Conservation (phyloP, 768 basidiomycete species). For the Thelephora aurantiotincta region DNA sequence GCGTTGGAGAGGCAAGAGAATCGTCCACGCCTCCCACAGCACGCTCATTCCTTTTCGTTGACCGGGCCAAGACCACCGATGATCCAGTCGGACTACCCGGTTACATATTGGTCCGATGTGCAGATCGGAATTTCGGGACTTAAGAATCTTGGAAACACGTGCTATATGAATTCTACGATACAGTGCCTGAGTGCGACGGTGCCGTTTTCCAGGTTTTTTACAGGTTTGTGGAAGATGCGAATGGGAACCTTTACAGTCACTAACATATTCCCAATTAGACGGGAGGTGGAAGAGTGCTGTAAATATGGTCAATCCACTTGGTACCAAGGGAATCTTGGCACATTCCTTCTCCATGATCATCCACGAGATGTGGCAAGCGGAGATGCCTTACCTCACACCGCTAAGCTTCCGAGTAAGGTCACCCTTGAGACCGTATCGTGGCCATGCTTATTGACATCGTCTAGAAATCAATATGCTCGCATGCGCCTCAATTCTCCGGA, state of each 20-base stretch:
- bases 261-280: conserved; percentile 25
- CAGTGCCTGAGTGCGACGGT: conserved; percentile 93
- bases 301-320: conserved; percentile 75
- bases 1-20: conserved; percentile 65
- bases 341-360: conserved; percentile 73
- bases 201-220: conserved; percentile 88
- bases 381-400: conserved; percentile 72
- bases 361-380: conserved; percentile 78
- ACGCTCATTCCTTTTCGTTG: conserved; percentile 22
- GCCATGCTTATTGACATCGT: conserved; percentile 13
- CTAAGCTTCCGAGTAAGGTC: conserved; percentile 66
- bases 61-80: conserved; percentile 44
- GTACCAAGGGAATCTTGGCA: conserved; percentile 75
- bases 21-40: conserved; percentile 34
- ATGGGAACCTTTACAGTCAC: not conserved
- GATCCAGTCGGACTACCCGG: conserved; percentile 65
- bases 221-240: conserved; percentile 33
- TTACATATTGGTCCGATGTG: conserved; percentile 72
- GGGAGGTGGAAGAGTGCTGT: conserved; percentile 72
- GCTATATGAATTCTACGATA: conserved; percentile 97
- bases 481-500: conserved; percentile 64
- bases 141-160: conserved; percentile 94
- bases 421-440: not conserved
- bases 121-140: conserved; percentile 73
- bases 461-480: conserved; percentile 44